These are phyloP conservation scores for Lunularia cruciata DNA, from an alignment of 225 moss, liverwort and hornwort genomes.

Conservation along the genomic window DNA sequence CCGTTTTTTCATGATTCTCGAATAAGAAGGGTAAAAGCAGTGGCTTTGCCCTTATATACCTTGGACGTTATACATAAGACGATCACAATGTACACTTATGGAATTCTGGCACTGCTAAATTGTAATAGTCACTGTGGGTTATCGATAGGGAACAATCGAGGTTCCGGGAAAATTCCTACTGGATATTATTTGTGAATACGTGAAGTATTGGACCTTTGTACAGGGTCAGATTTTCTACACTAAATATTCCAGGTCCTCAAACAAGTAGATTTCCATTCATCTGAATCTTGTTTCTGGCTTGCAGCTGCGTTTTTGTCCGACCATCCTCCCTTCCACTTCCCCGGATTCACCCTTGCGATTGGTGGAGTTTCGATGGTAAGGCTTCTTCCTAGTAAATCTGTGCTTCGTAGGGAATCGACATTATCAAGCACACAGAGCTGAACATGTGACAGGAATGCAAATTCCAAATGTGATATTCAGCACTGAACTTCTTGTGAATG, in stretches of 20 bases:
- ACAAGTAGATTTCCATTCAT: too few species aligned
- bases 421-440: background rate
- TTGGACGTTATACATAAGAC: background rate
- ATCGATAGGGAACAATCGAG: background rate
- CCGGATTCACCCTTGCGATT: constrained; percentile 11
- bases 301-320: constrained; percentile 23
- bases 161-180: background rate
- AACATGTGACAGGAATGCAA: background rate
- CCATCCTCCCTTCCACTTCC: constrained; percentile 10
- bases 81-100: background rate
- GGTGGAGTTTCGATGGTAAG: constrained; percentile 40
- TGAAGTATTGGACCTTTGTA: too few species aligned
- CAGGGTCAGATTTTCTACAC: too few species aligned
- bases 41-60: too few species aligned
- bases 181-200: background rate
- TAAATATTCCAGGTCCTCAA: background rate
- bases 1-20: too few species aligned
- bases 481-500: background rate
- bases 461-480: background rate
- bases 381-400: background rate
- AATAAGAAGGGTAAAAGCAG: too few species aligned
- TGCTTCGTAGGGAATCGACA: background rate
- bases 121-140: background rate
- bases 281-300: background rate
- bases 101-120: background rate